Evolutionary conservation across 106 monocot species (phyloP), one percentile per base, ranked within the genome.

Genomic region (Hemerocallis citrina): DNA sequence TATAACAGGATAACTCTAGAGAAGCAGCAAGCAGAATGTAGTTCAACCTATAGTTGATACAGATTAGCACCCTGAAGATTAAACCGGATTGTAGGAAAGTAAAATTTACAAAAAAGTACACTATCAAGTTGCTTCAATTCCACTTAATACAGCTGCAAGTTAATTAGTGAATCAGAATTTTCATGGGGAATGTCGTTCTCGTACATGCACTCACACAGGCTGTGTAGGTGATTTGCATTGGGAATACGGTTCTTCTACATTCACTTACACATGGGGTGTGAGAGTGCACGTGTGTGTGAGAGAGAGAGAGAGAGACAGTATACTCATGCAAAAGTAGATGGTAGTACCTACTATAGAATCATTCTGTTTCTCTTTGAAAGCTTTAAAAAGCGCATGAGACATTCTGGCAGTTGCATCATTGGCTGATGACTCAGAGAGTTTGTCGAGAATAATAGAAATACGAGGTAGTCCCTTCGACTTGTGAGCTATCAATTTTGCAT

Each of bases 391-490:
- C 30, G 71, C 73, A 27, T 59, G 38, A 54, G 83, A 77, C 4
- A 88, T 62, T 35, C 65, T 64, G 27, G 71, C 73, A 27, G 71
- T 74, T 34, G 68, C 68, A 77, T 71, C 77, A 57, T 51, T 71
- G 59, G 74, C 74, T 39, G 72, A 39, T 33, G 77, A 74, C 61
- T 65, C 57, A 40, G 24, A 15, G 12, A 74, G 34, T 45, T 49
- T 62, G 38, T 74, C 55, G 57, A 88, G 88, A 57, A 74, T n/a
- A 33, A 88, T 21, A 49, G 83, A 71, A 40, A 88, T 77, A 23
- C 83, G 80, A 64, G 88, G 88, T 25, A 88, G 58, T 48, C 88
- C 83, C 50, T 83, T 88, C 1, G 83, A 73, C 76, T 88, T 88
- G 61, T 62, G 70, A 62, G 80, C 79, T 68, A 77, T 46, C 37